Conservation (phyloP, 148 eudicot species). For the Rhododendron griersonianum region DNA sequence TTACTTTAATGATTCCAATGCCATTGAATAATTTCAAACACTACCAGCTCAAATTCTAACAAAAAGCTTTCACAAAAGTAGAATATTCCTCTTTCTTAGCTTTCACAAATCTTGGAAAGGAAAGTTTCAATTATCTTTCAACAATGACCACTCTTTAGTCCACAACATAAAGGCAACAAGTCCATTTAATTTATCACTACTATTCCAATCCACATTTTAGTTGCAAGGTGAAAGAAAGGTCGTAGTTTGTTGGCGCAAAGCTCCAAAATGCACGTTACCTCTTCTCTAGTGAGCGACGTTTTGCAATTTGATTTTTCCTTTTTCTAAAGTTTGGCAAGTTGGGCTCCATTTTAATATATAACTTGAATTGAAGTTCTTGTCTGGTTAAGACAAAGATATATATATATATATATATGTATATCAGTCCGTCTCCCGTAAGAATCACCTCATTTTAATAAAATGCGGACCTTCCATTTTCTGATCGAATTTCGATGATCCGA, state of each 20-base stretch:
- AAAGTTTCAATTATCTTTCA: neutral
- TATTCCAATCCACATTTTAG: neutral
- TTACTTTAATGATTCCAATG: neutral
- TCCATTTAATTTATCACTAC: neutral
- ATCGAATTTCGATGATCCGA: too few species aligned
- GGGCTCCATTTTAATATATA: neutral
- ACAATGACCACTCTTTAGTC: neutral
- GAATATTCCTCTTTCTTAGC: neutral
- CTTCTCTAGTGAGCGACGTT: neutral
- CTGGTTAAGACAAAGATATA: neutral
- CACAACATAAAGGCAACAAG: neutral
- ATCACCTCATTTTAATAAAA: too few species aligned
- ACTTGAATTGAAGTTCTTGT: too few species aligned
- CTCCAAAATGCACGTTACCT: neutral
- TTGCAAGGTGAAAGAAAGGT: neutral
- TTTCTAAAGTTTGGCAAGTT: neutral
- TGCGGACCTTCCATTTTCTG: too few species aligned
- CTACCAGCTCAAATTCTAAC: neutral
- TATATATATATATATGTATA: too few species aligned
- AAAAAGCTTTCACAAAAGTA: neutral
- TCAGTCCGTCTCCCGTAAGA: too few species aligned
- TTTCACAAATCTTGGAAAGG: neutral
- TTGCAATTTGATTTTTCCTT: neutral
- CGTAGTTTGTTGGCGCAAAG: neutral
- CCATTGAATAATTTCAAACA: neutral